Conservation (phyloP, 768 basidiomycete species). For the Pisolithus sp. region DNA sequence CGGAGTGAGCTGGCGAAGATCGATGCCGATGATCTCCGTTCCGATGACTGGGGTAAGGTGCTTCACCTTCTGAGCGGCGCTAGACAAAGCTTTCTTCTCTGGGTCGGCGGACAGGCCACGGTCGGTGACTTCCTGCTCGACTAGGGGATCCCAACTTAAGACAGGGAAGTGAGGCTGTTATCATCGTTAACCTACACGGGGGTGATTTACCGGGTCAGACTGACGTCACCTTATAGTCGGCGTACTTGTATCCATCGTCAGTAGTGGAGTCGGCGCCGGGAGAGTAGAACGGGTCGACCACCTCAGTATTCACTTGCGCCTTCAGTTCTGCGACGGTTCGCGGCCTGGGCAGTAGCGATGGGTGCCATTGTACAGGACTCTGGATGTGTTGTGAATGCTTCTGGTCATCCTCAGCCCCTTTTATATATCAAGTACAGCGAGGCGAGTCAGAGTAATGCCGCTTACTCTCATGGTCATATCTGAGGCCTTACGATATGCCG, state of each 20-base stretch:
- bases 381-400: not conserved
- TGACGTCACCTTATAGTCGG: conserved; percentile 49
- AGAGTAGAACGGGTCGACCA: conserved; percentile 65
- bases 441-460: too few relatives aligned
- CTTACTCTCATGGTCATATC: too few relatives aligned
- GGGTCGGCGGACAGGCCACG: conserved; percentile 66
- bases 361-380: conserved; percentile 38
- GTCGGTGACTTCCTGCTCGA: conserved; percentile 53
- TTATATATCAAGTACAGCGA: not conserved
- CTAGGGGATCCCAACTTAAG: conserved; percentile 58
- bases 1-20: conserved; percentile 60
- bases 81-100: conserved; percentile 56
- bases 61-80: conserved; percentile 59
- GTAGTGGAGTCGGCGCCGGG: conserved; percentile 47
- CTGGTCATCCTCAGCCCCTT: not conserved
- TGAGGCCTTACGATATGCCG: too few relatives aligned
- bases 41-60: conserved; percentile 70
- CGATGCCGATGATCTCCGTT: conserved; percentile 70
- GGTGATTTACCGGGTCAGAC: not conserved
- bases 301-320: conserved; percentile 12
- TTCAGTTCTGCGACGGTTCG: conserved; percentile 20
- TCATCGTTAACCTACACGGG: not conserved
- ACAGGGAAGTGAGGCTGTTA: conserved; percentile 58
- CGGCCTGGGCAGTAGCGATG: conserved; percentile 38
- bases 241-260: conserved; percentile 46